Evolutionary conservation across 371 early-diverging fungal species (phyloP), one percentile per base, ranked within the genome.

Genomic region (Nosema granulosis): DNA sequence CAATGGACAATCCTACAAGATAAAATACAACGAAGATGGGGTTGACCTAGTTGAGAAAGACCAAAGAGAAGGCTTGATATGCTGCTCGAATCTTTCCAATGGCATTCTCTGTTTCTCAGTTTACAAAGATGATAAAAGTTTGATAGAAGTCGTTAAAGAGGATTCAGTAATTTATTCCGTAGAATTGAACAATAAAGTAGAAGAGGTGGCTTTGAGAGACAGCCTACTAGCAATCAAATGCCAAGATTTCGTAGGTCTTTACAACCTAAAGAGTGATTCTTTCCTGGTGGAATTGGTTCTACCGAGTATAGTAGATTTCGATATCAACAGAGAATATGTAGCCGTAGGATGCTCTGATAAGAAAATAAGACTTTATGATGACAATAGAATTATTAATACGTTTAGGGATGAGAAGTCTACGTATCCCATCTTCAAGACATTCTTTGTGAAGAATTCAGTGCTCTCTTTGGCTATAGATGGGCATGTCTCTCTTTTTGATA

Each of bases 401-500:
- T 56, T 80, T 22, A 58, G 24, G 16, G 80, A 80, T 67, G 24
- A 38, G 58, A 80, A 75, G 28, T 29, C 28, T 26, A 59, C 50
- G 0, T 29, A 58, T 67, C 52, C 54, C 6, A 22, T 80, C 0
- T 57, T 51, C 31, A 35, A 51, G 24, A 68, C 66, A 12, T 61
- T 58, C 62, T 38, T 76, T n/a, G 22, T 68, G 24, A 68, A 56
- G 20, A 74, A 68, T 49, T 74, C 62, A 20, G 52, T 75, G 12
- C 22, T 75, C 43, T 32, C 65, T 34, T 26, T 74, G n/a, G 65
- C 54, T 18, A 29, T 49, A 0, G 59, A 71, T 63, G 80, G 80
- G 20, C 35, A 73, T 56, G 68, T 80, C 16, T 71, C 72, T 49
- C 13, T 70, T 3, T 81, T 74, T 71, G 77, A 81, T 73, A 69